Conservation (phyloP, 768 basidiomycete species). For the Dentipellis sp. region DNA sequence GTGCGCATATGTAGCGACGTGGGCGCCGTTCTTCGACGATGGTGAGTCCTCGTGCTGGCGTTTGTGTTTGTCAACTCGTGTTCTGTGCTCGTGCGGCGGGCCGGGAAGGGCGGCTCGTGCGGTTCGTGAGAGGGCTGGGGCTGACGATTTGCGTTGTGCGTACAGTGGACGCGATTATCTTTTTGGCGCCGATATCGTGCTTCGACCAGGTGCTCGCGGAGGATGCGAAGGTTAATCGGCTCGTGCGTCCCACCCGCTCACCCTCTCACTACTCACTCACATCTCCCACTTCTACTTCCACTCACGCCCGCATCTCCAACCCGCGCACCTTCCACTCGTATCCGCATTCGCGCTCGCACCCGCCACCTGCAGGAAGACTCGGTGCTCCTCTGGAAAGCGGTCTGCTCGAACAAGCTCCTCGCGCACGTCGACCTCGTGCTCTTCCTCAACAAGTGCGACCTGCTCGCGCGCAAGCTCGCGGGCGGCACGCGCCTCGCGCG, state of each 20-base stretch:
- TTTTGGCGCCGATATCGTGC: constrained; percentile 49
- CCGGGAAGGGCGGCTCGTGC: too few species aligned
- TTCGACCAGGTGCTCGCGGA: constrained; percentile 47
- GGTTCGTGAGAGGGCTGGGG: neutral
- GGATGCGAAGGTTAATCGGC: constrained; percentile 41
- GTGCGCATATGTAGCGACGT: constrained; percentile 27
- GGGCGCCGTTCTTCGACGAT: constrained; percentile 49
- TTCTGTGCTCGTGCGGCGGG: too few species aligned
- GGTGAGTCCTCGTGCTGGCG: constrained; percentile 25
- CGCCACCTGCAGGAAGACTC: constrained; percentile 52
- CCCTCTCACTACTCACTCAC: neutral
- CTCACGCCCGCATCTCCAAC: neutral
- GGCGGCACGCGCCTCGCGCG: constrained; percentile 56
- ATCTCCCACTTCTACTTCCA: neutral
- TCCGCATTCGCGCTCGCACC: neutral
- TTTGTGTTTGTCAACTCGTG: too few species aligned
- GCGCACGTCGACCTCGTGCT: constrained; percentile 65
- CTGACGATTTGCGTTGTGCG: neutral
- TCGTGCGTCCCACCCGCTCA: constrained; percentile 22
- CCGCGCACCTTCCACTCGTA: neutral
- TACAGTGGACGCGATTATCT: constrained; percentile 39
- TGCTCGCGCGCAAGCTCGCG: constrained; percentile 54
- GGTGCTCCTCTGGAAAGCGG: constrained; percentile 63
- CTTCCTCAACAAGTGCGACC: constrained; percentile 79
- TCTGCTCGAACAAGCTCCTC: constrained; percentile 65